Conservation (phyloP, 306 rosid genomes). For the Hylodesmum podocarpum region DNA sequence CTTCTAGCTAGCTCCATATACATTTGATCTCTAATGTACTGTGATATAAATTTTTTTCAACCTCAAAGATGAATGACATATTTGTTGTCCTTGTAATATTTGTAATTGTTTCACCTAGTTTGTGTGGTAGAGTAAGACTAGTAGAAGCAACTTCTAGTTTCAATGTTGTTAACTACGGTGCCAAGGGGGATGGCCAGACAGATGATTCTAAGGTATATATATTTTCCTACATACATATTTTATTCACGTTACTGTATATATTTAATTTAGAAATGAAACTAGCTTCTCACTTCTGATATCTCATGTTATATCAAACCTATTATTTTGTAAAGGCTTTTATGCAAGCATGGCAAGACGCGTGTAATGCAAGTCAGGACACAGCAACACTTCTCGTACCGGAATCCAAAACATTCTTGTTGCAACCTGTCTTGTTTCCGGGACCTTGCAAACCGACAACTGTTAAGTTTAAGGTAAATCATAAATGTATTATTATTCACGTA, state of each 20-base stretch:
- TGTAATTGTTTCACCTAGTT: slow-evolving; percentile 1
- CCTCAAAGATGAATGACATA: slow-evolving; percentile 14
- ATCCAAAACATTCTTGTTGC: slow-evolving; percentile 37
- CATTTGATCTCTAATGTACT: not conserved
- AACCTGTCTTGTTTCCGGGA: slow-evolving; percentile 44
- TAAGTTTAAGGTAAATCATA: slow-evolving; percentile 29
- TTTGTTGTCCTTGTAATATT: slow-evolving; percentile 2
- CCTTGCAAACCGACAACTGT: slow-evolving; percentile 47
- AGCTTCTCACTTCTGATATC: not conserved
- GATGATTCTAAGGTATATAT: slow-evolving; percentile 48
- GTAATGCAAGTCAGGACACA: slow-evolving; percentile 18
- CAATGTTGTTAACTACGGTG: slow-evolving; percentile 44
- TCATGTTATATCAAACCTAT: not conserved
- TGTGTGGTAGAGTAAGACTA: not conserved
- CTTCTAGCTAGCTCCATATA: not conserved
- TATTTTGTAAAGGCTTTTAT: slow-evolving; percentile 43
- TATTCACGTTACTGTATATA: too few species aligned
- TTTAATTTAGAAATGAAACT: not conserved
- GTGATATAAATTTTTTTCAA: not conserved
- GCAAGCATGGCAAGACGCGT: slow-evolving; percentile 47
- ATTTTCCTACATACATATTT: not conserved
- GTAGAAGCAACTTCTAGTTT: not conserved
- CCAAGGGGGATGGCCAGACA: slow-evolving; percentile 37
- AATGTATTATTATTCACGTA: too few species aligned
- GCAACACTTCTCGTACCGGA: slow-evolving; percentile 40